Evolutionary conservation across 331 rosid genomes (phyloP), one percentile per base, ranked within the genome.

Genomic region (Ulmus americana): DNA sequence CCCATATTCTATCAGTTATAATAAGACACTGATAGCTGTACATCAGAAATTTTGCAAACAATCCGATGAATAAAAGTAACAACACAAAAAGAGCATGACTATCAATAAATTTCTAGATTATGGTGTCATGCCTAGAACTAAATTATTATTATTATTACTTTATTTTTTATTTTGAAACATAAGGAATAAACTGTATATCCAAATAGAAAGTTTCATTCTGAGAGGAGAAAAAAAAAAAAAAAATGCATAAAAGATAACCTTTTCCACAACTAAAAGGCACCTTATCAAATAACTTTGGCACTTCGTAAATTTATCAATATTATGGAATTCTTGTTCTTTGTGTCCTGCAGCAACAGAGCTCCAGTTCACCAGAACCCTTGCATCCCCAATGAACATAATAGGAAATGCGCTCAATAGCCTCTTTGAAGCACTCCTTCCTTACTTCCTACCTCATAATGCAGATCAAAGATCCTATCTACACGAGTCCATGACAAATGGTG

Each of bases 401-500:
- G 35, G 35, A 16, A 8, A 6, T 1, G 18, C 1, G 18, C 3
- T 9, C 20, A 38, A 4, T 1, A 28, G 38, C 39, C 22, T 39
- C n/a, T 12, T 18, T 10, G 8, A 6, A 18, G 11, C 38, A 64
- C 45, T 61, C 39, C 59, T 40, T 10, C 48, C 42, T 39, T 63
- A 28, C 16, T 7, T 55, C 49, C 39, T 54, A 54, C 42, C 42
- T 60, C 44, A 56, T 50, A 55, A 59, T 16, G 59, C 18, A 66
- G 52, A 39, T 39, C 8, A 54, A 35, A 62, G 59, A 38, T 16
- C 64, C 44, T 55, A 60, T 20, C 61, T 49, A 74, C 11, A 39
- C 55, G 63, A 60, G 10, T 20, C 45, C 15, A 28, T 28, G 3
- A 28, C 35, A 28, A 28, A 28, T 28, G 35, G 35, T 3, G 46